Evolutionary conservation across 805 yeast species (phyloP).

Genomic region (Barnettozyma botsteinii): DNA sequence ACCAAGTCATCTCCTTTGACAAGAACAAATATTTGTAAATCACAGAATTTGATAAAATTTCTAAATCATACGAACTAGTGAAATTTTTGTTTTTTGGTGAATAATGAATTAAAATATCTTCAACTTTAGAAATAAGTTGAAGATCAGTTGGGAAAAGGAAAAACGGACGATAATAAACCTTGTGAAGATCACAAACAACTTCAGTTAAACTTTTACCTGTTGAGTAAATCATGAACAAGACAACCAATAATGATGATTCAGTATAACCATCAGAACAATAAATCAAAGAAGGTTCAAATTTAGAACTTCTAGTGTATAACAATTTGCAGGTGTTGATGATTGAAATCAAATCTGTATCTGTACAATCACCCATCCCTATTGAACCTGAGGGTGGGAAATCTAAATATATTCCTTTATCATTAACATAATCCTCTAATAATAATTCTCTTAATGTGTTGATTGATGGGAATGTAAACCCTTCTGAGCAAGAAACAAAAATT

Average conservation of each 20-base stretch:
- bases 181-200: conserved; percentile 61
- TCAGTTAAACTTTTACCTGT: conserved; percentile 55
- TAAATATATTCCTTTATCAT: conserved; percentile 28
- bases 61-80: conserved; percentile 9
- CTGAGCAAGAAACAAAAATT: conserved; percentile 52
- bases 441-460: conserved; percentile 30
- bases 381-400: conserved; percentile 85
- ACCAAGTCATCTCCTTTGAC: conserved; percentile 24
- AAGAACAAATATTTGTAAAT: conserved; percentile 31
- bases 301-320: conserved; percentile 39
- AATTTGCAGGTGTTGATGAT: conserved; percentile 67
- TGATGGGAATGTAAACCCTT: conserved; percentile 50
- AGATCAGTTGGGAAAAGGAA: conserved; percentile 79
- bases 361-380: conserved; percentile 65
- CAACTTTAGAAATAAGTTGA: conserved; percentile 56
- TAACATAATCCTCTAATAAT: conserved; percentile 12
- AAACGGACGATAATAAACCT: conserved; percentile 66
- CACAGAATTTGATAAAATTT: conserved; percentile 23
- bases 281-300: conserved; percentile 40
- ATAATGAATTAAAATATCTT: conserved; percentile 49
- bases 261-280: conserved; percentile 91
- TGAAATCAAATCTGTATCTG: conserved; percentile 53
- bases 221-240: conserved; percentile 67
- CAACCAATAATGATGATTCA: conserved; percentile 71
- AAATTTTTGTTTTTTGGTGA: conserved; percentile 42